Evolutionary conservation across 148 eudicot genomes (phyloP).

Genomic region (Persicaria tinctoria): DNA sequence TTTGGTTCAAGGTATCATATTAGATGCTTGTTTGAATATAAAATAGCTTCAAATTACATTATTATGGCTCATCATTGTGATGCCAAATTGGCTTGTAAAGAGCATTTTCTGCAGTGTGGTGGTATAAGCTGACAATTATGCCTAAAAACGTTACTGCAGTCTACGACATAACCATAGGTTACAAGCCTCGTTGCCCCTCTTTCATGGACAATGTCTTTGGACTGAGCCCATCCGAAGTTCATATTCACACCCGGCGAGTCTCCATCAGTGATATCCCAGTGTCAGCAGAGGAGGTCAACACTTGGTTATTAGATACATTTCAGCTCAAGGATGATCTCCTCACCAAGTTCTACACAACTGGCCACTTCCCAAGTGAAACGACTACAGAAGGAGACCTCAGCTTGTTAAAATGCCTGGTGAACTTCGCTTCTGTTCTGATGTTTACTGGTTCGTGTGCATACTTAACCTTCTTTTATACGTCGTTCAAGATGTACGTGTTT

Average conservation of each 20-base stretch:
- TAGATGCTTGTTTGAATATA: too few relatives aligned
- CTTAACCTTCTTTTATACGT: constrained; percentile 43
- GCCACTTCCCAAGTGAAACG: constrained; percentile 66
- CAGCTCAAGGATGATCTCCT: constrained; percentile 60
- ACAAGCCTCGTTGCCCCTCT: constrained; percentile 64
- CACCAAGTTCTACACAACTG: constrained; percentile 46
- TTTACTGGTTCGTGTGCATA: constrained; percentile 42
- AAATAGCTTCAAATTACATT: too few relatives aligned
- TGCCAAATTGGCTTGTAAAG: not conserved
- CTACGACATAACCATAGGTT: constrained; percentile 84
- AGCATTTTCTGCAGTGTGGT: not conserved
- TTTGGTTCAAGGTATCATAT: too few relatives aligned
- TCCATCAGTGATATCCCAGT: constrained; percentile 41
- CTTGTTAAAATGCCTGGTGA: constrained; percentile 45
- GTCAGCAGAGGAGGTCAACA: constrained; percentile 44
- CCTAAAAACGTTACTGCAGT: constrained; percentile 34
- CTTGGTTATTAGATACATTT: constrained; percentile 72
- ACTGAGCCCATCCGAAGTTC: constrained; percentile 81
- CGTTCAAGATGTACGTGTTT: constrained; percentile 59
- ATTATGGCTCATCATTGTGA: not conserved
- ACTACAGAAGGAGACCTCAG: constrained; percentile 36
- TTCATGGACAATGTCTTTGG: constrained; percentile 90
- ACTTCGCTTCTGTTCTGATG: constrained; percentile 35
- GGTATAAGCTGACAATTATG: not conserved
- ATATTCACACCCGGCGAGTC: constrained; percentile 64